These are phyloP conservation scores for Podaxis rugospora DNA, from an alignment of 768 basidiomycete species.

Conservation along the genomic window DNA sequence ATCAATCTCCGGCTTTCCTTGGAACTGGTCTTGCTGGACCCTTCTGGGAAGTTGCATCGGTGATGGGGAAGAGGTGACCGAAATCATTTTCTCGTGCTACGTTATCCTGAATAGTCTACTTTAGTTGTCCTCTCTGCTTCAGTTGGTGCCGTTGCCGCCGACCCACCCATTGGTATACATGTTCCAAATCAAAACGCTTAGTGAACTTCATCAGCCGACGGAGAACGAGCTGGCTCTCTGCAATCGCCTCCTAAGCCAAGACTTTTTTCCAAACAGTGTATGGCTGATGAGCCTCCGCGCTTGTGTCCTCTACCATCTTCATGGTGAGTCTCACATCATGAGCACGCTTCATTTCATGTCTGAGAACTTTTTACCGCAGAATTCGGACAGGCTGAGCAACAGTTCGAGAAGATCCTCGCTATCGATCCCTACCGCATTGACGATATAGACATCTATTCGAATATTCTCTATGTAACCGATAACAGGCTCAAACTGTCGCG, in stretches of 20 bases:
- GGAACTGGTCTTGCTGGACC: constrained; percentile 95
- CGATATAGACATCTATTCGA: constrained; percentile 93
- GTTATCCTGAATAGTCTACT: constrained; percentile 14
- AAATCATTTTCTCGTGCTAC: background rate
- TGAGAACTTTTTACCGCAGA: constrained; percentile 42
- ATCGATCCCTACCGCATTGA: constrained; percentile 89
- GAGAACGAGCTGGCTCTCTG: constrained; percentile 82
- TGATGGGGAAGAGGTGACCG: constrained; percentile 77
- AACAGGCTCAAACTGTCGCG: constrained; percentile 84
- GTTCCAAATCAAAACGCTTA: constrained; percentile 86
- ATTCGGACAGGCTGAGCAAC: constrained; percentile 77
- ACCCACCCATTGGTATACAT: constrained; percentile 49
- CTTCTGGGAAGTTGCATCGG: constrained; percentile 75
- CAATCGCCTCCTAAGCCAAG: constrained; percentile 64
- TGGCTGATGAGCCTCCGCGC: constrained; percentile 88
- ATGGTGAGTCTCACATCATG: constrained; percentile 53
- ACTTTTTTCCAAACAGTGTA: constrained; percentile 76
- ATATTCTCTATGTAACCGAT: constrained; percentile 94
- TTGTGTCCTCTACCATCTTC: constrained; percentile 82
- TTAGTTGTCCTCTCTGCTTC: constrained; percentile 46
- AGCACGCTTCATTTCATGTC: constrained; percentile 6
- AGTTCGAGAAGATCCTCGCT: constrained; percentile 79
- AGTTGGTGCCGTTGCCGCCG: constrained; percentile 40
- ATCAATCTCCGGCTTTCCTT: constrained; percentile 76
- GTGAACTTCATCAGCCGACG: constrained; percentile 85